Conservation (phyloP, 495 filamentous ascomycete species). For the Geopyxis carbonaria region DNA sequence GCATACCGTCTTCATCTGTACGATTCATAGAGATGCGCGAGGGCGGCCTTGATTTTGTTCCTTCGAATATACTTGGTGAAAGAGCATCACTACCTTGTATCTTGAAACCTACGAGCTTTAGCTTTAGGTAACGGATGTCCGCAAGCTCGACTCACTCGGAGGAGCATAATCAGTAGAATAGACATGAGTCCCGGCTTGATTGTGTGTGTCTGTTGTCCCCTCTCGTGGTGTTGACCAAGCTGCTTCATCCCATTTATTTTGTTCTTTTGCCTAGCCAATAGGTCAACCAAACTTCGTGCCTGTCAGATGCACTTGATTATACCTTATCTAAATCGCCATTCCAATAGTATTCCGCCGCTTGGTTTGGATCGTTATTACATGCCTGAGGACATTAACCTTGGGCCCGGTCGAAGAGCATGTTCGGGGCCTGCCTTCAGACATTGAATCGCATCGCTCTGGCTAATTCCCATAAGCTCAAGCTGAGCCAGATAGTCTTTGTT, state of each 20-base stretch:
- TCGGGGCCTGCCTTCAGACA: conserved; percentile 22
- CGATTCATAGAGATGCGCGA: conserved; percentile 18
- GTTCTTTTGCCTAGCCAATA: conserved; percentile 10
- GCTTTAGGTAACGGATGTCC: conserved; percentile 3
- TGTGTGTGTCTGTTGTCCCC: conserved; percentile 7
- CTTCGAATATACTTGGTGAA: conserved; percentile 8
- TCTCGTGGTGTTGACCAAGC: conserved; percentile 15
- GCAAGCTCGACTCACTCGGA: background rate
- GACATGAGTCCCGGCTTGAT: too few relatives aligned
- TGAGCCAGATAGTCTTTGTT: conserved; percentile 1
- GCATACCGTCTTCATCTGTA: background rate
- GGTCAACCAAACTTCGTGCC: too few relatives aligned
- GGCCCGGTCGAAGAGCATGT: conserved; percentile 5
- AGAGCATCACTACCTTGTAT: conserved; percentile 21
- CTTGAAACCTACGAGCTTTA: conserved; percentile 14
- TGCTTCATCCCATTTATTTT: conserved; percentile 11
- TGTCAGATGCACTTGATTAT: too few relatives aligned
- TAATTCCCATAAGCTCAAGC: conserved; percentile 10
- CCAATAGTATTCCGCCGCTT: conserved; percentile 22
- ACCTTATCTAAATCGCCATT: conserved; percentile 5
- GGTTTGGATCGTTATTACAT: conserved; percentile 19
- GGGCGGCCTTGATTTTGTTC: conserved; percentile 19
- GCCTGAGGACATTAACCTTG: conserved; percentile 12
- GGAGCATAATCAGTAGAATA: too few relatives aligned
- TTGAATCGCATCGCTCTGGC: conserved; percentile 16